Conservation (phyloP, 2,329 filamentous ascomycete genomes). For the Apiospora marii region DNA sequence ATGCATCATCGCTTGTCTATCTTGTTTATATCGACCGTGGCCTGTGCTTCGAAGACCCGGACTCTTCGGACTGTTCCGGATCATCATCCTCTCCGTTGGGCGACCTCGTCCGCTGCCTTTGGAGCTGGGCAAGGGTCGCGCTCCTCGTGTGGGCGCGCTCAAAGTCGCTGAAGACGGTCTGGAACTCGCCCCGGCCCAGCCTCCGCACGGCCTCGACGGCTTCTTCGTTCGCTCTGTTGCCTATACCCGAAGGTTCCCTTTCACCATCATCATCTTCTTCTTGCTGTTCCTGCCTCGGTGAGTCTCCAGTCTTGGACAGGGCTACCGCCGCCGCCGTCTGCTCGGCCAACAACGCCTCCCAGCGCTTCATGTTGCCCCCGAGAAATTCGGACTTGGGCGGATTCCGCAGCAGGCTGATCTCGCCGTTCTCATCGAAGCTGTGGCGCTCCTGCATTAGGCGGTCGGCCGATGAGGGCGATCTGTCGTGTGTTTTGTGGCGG, state of each 20-base stretch:
- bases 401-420: not conserved
- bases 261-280: not conserved
- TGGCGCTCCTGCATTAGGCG: not conserved
- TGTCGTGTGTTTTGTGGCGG: not conserved
- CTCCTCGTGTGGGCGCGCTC: conserved; percentile 1
- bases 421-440: not conserved
- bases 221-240: conserved; percentile 7
- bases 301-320: not conserved
- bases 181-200: conserved; percentile 16
- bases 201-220: conserved; percentile 7
- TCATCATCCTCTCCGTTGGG: not conserved
- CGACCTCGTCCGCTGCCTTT: not conserved
- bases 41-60: not conserved
- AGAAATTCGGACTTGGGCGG: conserved; percentile 6
- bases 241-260: not conserved
- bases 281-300: no score
- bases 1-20: not conserved
- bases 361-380: conserved; percentile 10
- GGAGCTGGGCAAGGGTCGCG: not conserved
- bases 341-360: not conserved
- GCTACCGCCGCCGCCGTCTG: not conserved
- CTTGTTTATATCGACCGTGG: not conserved
- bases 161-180: not conserved
- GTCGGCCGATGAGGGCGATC: not conserved
- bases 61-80: not conserved